Evolutionary conservation across 306 rosid species (phyloP).

Genomic region (Vigna reflexopilosa): DNA sequence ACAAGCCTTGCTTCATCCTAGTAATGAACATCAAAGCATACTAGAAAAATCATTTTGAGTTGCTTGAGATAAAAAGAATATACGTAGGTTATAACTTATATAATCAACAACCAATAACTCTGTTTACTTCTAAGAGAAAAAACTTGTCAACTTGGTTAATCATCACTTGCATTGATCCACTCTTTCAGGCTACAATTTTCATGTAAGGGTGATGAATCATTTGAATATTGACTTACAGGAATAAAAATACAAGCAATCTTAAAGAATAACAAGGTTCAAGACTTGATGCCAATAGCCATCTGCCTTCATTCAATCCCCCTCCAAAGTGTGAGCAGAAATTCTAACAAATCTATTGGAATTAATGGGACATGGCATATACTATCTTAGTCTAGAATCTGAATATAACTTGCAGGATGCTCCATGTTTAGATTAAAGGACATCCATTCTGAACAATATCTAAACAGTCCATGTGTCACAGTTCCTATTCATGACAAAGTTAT

Average conservation of each 20-base stretch:
- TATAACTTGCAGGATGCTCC: not conserved
- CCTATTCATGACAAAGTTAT: not conserved
- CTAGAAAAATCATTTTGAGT: constrained; percentile 28
- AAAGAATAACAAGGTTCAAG: constrained; percentile 23
- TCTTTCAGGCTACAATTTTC: constrained; percentile 12
- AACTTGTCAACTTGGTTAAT: constrained; percentile 4
- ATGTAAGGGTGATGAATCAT: constrained; percentile 8
- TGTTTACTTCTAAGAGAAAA: not conserved
- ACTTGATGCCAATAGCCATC: not conserved
- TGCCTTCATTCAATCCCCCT: constrained; percentile 7
- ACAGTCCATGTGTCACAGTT: not conserved
- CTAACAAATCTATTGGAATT: not conserved
- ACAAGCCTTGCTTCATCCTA: constrained; percentile 14
- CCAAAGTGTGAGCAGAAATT: constrained; percentile 21
- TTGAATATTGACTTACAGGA: not conserved
- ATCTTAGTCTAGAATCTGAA: constrained; percentile 11
- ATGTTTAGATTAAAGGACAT: constrained; percentile 11
- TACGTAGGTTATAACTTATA: not conserved
- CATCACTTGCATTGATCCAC: constrained; percentile 12
- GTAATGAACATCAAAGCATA: constrained; percentile 20
- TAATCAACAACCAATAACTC: constrained; percentile 10
- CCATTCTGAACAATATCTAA: constrained; percentile 13
- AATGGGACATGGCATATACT: not conserved
- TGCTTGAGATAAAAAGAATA: not conserved
- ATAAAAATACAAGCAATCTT: constrained; percentile 4